Evolutionary conservation across 768 basidiomycete species (phyloP).

Genomic region (Boletus eberwhitei): DNA sequence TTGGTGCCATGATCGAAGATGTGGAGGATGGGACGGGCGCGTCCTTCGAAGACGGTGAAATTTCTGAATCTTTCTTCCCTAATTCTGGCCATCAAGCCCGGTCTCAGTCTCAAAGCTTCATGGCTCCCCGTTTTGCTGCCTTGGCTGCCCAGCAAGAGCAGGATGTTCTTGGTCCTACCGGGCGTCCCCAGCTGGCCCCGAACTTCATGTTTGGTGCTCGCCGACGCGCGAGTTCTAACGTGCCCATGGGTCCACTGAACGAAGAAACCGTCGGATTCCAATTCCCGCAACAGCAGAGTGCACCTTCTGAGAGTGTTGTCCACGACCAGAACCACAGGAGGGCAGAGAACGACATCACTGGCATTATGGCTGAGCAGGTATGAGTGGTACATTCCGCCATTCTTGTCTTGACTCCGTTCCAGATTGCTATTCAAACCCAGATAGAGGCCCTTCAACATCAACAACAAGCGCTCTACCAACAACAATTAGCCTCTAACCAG

Average conservation of each 20-base stretch:
- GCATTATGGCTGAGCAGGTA: conserved; percentile 96
- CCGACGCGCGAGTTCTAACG: conserved; percentile 47
- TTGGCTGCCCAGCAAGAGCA: conserved; percentile 69
- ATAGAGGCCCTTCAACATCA: conserved; percentile 90
- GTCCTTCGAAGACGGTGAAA: conserved; percentile 76
- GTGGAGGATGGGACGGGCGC: conserved; percentile 56
- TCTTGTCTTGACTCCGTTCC: conserved; percentile 9
- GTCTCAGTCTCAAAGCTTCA: conserved; percentile 79
- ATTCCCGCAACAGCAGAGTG: conserved; percentile 66
- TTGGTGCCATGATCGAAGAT: conserved; percentile 83
- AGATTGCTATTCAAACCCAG: conserved; percentile 89
- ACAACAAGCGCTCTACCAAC: conserved; percentile 86
- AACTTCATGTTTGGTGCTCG: conserved; percentile 84
- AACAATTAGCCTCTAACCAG: conserved; percentile 84
- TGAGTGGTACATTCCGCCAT: conserved; percentile 8
- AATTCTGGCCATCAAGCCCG: conserved; percentile 60
- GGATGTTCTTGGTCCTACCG: conserved; percentile 64
- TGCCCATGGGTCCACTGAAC: conserved; percentile 65
- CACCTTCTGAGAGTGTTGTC: conserved; percentile 22
- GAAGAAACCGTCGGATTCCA: conserved; percentile 83
- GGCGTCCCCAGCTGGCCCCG: conserved; percentile 88
- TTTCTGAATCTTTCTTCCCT: conserved; percentile 53
- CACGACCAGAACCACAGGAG: conserved; percentile 50
- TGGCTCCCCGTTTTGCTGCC: conserved; percentile 85
- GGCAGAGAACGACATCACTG: conserved; percentile 71